Evolutionary conservation across 768 basidiomycete species (phyloP), one percentile per base, ranked within the genome.

Genomic region (Coprinellus micaceus): DNA sequence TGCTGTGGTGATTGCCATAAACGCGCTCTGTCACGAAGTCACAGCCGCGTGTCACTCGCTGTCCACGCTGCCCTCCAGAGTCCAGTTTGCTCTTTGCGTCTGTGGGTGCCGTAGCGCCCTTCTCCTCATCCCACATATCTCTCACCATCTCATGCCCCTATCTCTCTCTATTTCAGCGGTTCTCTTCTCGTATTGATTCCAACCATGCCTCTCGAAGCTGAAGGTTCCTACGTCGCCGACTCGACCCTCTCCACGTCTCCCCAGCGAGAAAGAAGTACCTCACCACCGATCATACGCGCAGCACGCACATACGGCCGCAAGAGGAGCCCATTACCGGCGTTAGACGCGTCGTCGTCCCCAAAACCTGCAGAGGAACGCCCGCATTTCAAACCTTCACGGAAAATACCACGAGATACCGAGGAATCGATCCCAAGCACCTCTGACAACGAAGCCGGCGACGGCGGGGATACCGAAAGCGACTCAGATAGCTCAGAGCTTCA

Each of bases 231-330:
- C 46, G 69, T 71, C 25, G 69, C 74, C 3, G 77, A 76, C 61
- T 74, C 74, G 15, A 74, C 71, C 11, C 47, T 64, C 25, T 68
- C 73, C 15, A 70, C 70, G 6, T 73, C 74, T 41, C 66, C 71
- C 30, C 63, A 60, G 41, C 33, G 60, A 24, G 55, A 55, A 10
- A 25, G 40, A 41, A 51, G 62, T 57, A 52, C 62, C 36, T 60
- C 67, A 19, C 43, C 53, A n/a, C 51, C 59, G 36, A 66, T 75
- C 50, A 78, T 72, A 64, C 76, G 77, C 44, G 63, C 74, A 2
- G 47, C 65, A 25, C 70, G 72, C 45, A 80, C 75, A 1, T 81
- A 81, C 67, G 78, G 79, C n/a, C 73, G 76, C 44, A 57, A 52
- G 50, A 52, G 43, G 24, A 46, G 29, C 37, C 56, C 51, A 25